These are phyloP conservation scores for Starmerella cellae DNA, from an alignment of 805 yeast genomes.

Conservation along the genomic window DNA sequence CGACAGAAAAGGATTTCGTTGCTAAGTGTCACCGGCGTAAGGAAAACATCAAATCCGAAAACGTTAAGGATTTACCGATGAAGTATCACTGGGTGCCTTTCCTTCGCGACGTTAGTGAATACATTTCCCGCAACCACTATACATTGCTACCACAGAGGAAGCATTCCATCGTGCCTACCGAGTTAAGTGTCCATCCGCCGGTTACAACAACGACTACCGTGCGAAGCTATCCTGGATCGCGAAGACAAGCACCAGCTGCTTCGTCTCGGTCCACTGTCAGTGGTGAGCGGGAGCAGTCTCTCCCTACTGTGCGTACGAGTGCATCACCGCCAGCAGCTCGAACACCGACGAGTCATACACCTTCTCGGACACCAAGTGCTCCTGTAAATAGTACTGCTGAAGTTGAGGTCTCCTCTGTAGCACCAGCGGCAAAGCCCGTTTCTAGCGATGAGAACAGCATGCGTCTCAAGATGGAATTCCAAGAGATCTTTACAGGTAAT, in stretches of 20 bases:
- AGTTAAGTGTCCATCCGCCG: background rate
- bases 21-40: constrained; percentile 60
- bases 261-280: background rate
- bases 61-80: constrained; percentile 42
- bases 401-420: background rate
- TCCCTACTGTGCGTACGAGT: too few relatives aligned
- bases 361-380: background rate
- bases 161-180: background rate
- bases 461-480: background rate
- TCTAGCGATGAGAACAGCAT: too few relatives aligned
- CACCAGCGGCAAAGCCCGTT: background rate
- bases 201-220: background rate
- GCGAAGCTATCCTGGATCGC: background rate
- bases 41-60: constrained; percentile 38
- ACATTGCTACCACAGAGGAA: constrained; percentile 16
- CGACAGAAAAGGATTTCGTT: constrained; percentile 69
- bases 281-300: background rate
- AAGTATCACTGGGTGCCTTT: constrained; percentile 80
- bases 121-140: constrained; percentile 44
- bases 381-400: background rate
- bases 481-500: background rate
- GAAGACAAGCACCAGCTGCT: background rate
- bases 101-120: constrained; percentile 64
- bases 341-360: too few relatives aligned
- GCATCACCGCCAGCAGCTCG: too few relatives aligned